Evolutionary conservation across 2,329 filamentous ascomycete genomes (phyloP).

Genomic region (Didymella pinodella): DNA sequence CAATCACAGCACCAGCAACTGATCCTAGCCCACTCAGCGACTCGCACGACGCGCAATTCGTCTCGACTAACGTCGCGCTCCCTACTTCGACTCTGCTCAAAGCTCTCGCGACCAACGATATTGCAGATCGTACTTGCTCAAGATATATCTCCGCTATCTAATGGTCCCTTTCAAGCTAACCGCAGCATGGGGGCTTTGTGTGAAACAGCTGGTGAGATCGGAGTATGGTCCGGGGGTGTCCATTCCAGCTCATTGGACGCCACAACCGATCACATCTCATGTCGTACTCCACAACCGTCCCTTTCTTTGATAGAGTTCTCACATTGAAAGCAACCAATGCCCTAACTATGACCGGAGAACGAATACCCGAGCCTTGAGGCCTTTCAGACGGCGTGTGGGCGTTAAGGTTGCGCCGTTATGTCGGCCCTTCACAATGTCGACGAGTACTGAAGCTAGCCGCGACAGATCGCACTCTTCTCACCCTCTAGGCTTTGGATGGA

Average conservation of each 20-base stretch:
- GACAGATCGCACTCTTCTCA: neutral
- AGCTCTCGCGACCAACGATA: neutral
- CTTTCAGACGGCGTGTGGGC: slow-evolving; percentile 1
- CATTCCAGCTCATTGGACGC: slow-evolving; percentile 2
- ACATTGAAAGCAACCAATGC: neutral
- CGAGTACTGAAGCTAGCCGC: neutral
- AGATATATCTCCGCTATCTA: slow-evolving; percentile 15
- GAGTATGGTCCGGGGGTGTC: slow-evolving; percentile 15
- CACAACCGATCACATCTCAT: slow-evolving; percentile 15
- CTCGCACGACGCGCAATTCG: neutral
- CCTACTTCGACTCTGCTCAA: neutral
- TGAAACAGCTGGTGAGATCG: slow-evolving; percentile 19
- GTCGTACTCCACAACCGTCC: slow-evolving; percentile 2
- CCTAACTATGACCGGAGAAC: neutral
- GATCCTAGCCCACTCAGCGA: neutral
- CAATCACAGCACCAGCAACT: slow-evolving; percentile 1
- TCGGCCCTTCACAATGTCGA: slow-evolving; percentile 2
- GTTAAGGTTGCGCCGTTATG: slow-evolving; percentile 10
- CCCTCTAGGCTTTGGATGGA: neutral
- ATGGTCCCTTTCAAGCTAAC: slow-evolving; percentile 8
- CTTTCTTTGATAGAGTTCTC: slow-evolving; percentile 4
- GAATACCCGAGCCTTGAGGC: slow-evolving; percentile 1
- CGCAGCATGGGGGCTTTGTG: neutral
- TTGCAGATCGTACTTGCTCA: slow-evolving; percentile 19
- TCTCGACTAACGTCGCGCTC: slow-evolving; percentile 1